Percentiles rank a stretch among this genome's conserved stretches.
These are phyloP conservation scores for Cytospora paraplurivora DNA, from an alignment of 2,329 filamentous ascomycete species.

Conservation along the genomic window DNA sequence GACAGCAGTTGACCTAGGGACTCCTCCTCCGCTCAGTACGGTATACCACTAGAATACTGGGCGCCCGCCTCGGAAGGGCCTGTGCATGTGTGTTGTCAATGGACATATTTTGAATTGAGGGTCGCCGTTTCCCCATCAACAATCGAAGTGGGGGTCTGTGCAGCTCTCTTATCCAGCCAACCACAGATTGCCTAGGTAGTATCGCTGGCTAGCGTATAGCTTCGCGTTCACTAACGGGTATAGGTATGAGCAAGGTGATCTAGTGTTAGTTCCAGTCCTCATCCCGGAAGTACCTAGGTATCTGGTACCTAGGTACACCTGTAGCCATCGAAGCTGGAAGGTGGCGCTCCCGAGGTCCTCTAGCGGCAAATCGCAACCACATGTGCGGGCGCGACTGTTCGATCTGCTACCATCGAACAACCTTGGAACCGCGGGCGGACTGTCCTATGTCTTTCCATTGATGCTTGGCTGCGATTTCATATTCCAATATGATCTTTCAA, in stretches of 20 bases:
- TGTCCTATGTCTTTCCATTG: too few species aligned
- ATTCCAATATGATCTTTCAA: too few species aligned
- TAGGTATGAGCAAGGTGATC: not conserved
- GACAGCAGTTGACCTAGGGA: too few species aligned
- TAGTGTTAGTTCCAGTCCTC: not conserved
- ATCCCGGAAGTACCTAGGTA: too few species aligned
- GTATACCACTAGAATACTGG: not conserved
- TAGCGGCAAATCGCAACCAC: too few species aligned
- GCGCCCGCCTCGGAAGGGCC: not conserved
- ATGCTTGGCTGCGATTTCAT: too few species aligned
- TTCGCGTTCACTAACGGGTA: not conserved
- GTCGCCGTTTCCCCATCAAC: conserved; percentile 20
- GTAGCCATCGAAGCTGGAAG: too few species aligned
- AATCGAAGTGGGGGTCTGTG: not conserved
- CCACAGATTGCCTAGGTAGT: not conserved
- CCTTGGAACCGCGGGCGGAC: too few species aligned
- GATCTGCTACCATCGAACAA: too few species aligned
- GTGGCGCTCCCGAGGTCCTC: too few species aligned
- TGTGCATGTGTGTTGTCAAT: conserved; percentile 15
- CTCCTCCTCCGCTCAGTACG: not conserved
- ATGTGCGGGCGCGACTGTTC: too few species aligned
- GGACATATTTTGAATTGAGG: conserved; percentile 20
- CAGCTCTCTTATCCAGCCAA: conserved; percentile 14
- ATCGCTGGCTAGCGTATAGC: not conserved
- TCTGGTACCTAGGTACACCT: too few species aligned